Evolutionary conservation across 208 protist species (phyloP).

Genomic region (Acanthamoeba triangularis): DNA sequence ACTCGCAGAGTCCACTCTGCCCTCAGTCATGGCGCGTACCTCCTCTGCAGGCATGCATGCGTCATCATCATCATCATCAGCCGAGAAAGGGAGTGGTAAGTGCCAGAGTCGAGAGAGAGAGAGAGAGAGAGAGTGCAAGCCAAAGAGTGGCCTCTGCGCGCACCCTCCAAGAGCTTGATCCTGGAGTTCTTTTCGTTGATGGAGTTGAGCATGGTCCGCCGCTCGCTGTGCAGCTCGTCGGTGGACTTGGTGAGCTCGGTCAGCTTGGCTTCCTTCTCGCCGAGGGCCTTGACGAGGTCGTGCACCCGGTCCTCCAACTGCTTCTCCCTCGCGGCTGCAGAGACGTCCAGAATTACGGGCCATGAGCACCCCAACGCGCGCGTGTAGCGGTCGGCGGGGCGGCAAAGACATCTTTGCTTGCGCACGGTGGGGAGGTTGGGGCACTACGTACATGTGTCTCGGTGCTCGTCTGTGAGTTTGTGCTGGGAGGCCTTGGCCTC

Average conservation of each 20-base stretch:
- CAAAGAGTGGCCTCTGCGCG: too few relatives aligned
- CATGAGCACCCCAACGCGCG: not conserved
- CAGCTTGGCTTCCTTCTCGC: not conserved
- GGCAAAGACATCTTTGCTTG: too few relatives aligned
- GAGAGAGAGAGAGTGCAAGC: not conserved
- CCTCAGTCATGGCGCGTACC: not conserved
- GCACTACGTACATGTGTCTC: not conserved
- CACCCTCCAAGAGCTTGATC: not conserved
- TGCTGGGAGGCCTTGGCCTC: not conserved
- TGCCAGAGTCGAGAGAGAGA: not conserved
- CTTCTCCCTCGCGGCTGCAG: not conserved
- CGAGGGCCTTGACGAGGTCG: not conserved
- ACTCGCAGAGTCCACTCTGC: not conserved
- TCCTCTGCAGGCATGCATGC: too few relatives aligned
- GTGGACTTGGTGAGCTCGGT: slow-evolving; percentile 30
- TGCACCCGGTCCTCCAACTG: slow-evolving; percentile 14
- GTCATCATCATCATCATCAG: too few relatives aligned
- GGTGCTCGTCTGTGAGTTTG: not conserved
- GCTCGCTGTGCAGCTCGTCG: slow-evolving; percentile 2
- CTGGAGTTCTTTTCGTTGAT: slow-evolving; percentile 35
- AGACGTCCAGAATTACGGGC: not conserved
- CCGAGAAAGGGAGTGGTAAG: not conserved
- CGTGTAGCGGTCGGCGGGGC: not conserved
- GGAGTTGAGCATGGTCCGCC: not conserved
- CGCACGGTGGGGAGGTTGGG: not conserved